Evolutionary conservation across 1,284 basidiomycete genomes (phyloP).

Genomic region (Lentinus polychrous): DNA sequence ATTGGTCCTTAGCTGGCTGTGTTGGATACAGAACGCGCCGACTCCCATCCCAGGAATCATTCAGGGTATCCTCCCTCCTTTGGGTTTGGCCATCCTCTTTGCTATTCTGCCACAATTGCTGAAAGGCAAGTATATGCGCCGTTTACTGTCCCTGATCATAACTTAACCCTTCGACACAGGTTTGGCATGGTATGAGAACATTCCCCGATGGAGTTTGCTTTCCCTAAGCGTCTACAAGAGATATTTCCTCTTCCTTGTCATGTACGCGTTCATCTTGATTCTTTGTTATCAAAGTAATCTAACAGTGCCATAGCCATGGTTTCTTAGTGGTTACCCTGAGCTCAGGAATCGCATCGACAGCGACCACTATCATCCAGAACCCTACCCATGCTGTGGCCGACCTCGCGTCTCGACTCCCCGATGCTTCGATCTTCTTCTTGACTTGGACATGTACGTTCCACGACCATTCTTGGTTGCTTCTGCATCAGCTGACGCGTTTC

Average conservation of each 20-base stretch:
- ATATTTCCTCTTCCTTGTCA: conserved; percentile 70
- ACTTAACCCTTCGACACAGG: conserved; percentile 25
- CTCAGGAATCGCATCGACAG: conserved; percentile 50
- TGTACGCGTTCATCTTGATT: conserved; percentile 34
- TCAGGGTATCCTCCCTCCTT: conserved; percentile 62
- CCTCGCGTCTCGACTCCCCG: conserved; percentile 58
- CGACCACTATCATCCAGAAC: conserved; percentile 37
- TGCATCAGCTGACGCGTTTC: neutral
- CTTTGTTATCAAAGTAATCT: neutral
- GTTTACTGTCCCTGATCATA: neutral
- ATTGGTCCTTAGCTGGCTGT: conserved; percentile 40
- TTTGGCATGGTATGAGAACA: conserved; percentile 65
- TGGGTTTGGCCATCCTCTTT: conserved; percentile 64
- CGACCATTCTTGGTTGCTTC: neutral
- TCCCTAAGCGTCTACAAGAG: conserved; percentile 72
- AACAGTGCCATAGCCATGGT: conserved; percentile 31
- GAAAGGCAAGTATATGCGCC: conserved; percentile 39
- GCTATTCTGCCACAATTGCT: conserved; percentile 65
- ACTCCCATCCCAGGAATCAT: conserved; percentile 59
- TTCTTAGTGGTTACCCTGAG: conserved; percentile 69
- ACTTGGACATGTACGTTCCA: conserved; percentile 51
- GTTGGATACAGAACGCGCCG: conserved; percentile 53
- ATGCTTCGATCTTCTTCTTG: conserved; percentile 75
- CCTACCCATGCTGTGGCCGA: conserved; percentile 44
- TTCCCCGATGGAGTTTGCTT: conserved; percentile 64